phyloP scores from a whole-genome alignment of 257 asterid genomes.

The Paulownia fortunei region DNA sequence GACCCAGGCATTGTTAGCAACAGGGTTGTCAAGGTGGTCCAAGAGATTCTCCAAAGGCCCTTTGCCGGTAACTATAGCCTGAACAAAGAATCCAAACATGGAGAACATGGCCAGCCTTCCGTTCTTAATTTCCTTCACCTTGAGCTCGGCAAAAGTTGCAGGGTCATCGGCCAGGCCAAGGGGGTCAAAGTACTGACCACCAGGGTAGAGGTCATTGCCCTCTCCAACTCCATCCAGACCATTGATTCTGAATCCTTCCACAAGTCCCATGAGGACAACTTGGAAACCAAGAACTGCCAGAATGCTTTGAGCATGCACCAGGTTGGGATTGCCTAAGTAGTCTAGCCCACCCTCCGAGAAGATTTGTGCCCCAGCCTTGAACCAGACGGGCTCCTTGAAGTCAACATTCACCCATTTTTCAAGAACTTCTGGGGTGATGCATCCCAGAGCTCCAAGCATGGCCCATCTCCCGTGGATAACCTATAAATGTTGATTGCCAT shows the following conservation, averaged over 20 bases:
- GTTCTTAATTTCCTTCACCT: constrained; percentile 85
- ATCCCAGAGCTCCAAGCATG: constrained; percentile 79
- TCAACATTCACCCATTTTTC: constrained; percentile 56
- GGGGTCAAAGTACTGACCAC: constrained; percentile 87
- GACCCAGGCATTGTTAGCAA: constrained; percentile 85
- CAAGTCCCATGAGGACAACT: constrained; percentile 82
- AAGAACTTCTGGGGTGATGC: constrained; percentile 83
- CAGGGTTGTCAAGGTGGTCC: constrained; percentile 87
- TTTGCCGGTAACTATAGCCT: constrained; percentile 66
- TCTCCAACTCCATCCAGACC: constrained; percentile 82
- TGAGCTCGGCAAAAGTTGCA: constrained; percentile 69
- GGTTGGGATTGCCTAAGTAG: constrained; percentile 79
- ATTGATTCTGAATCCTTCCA: constrained; percentile 77
- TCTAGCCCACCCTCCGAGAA: constrained; percentile 80
- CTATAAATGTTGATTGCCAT: constrained; percentile 29
- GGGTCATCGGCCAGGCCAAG: constrained; percentile 82
- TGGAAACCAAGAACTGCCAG: constrained; percentile 81
- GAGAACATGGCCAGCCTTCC: constrained; percentile 87
- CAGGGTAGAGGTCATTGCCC: constrained; percentile 83
- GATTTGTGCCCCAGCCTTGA: constrained; percentile 85
- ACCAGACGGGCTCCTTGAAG: constrained; percentile 87
- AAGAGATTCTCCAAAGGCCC: constrained; percentile 75
- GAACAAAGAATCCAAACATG: constrained; percentile 76
- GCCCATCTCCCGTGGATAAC: constrained; percentile 87
- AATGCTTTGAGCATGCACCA: constrained; percentile 87